Percentiles rank a stretch among this genome's conserved stretches.
These are phyloP conservation scores for Neofusicoccum laricinum DNA, from an alignment of 2,329 filamentous ascomycete genomes.

Conservation along the genomic window DNA sequence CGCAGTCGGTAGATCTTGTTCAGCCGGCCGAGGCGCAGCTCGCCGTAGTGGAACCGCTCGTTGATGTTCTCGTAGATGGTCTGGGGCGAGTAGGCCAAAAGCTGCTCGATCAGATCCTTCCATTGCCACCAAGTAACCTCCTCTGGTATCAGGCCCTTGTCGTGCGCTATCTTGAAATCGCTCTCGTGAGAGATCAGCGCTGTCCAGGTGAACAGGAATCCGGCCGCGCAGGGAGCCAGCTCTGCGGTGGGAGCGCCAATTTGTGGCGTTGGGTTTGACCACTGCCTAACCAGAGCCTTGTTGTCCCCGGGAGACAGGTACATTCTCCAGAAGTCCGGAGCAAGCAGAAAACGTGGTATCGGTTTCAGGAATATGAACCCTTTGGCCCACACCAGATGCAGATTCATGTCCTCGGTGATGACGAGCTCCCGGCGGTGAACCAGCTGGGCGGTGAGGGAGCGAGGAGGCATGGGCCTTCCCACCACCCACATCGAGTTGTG, in stretches of 20 bases:
- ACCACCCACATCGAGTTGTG: neutral
- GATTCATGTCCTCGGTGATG: constrained; percentile 15
- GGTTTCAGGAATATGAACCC: constrained; percentile 33
- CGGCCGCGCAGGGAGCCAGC: constrained; percentile 16
- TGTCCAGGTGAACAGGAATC: constrained; percentile 38
- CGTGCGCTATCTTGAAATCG: constrained; percentile 35
- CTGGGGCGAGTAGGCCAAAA: neutral
- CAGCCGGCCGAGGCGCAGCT: neutral
- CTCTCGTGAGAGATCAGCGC: constrained; percentile 35
- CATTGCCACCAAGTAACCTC: constrained; percentile 5
- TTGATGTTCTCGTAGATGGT: neutral
- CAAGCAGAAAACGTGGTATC: constrained; percentile 32
- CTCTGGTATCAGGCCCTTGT: constrained; percentile 30
- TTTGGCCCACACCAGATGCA: constrained; percentile 18
- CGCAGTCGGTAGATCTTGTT: constrained; percentile 4
- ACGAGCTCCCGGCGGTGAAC: constrained; percentile 3
- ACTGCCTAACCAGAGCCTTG: too few species aligned
- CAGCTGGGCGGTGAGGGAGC: constrained; percentile 14
- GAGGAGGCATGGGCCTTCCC: neutral
- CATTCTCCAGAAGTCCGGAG: constrained; percentile 28
- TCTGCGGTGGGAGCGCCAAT: too few species aligned
- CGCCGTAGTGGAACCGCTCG: constrained; percentile 11
- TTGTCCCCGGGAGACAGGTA: neutral
- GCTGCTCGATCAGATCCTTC: neutral
- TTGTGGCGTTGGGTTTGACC: too few species aligned